These are phyloP conservation scores for Talaromyces sp. DNA, from an alignment of 2,329 filamentous ascomycete genomes.

Conservation along the genomic window DNA sequence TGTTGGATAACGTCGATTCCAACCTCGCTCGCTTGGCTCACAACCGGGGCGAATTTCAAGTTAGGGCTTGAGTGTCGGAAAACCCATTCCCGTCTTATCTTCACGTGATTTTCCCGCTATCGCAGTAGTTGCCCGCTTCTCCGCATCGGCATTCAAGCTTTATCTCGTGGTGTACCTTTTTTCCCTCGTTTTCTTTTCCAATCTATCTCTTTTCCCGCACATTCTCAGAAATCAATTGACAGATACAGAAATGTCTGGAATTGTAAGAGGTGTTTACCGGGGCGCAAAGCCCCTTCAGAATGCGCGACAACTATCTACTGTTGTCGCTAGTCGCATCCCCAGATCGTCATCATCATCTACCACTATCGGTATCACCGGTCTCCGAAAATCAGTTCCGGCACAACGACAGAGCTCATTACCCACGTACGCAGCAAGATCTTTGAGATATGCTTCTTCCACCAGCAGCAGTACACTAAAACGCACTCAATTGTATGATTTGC, in stretches of 20 bases:
- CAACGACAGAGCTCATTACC: neutral
- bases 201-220: neutral
- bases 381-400: constrained; percentile 7
- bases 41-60: neutral
- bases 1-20: no score
- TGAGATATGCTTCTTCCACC: constrained; percentile 31
- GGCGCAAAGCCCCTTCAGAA: constrained; percentile 7
- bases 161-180: constrained; percentile 4
- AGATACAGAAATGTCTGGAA: constrained; percentile 9
- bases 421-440: constrained; percentile 20
- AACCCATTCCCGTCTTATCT: constrained; percentile 23
- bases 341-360: neutral
- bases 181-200: neutral
- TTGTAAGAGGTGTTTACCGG: constrained; percentile 6
- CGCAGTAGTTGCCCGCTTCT: constrained; percentile 16
- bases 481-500: constrained; percentile 74
- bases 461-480: constrained; percentile 23
- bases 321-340: constrained; percentile 3
- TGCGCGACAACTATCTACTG: constrained; percentile 12
- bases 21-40: no score
- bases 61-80: constrained; percentile 16
- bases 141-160: constrained; percentile 14
- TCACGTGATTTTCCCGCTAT: constrained; percentile 37
- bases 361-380: constrained; percentile 1
- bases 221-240: neutral